phyloP scores from a whole-genome alignment of 2,329 filamentous ascomycete species.

The Aspergillus transmontanensis region DNA sequence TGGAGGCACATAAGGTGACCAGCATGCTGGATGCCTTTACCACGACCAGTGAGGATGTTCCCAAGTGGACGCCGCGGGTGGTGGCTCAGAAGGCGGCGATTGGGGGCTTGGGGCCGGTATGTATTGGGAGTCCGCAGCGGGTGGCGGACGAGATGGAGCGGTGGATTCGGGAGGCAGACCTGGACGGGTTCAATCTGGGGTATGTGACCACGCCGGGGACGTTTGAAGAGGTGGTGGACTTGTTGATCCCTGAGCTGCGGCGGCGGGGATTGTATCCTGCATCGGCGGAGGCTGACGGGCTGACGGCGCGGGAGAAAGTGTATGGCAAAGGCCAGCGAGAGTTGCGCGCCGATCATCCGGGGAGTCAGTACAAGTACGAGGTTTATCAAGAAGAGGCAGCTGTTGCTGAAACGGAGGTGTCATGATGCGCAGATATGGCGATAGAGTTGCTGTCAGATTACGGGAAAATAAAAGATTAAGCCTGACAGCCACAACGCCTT shows the following conservation, averaged over 20 bases:
- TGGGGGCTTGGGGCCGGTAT: constrained; percentile 53
- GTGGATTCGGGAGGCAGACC: constrained; percentile 48
- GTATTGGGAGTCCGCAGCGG: constrained; percentile 48
- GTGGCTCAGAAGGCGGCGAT: constrained; percentile 52
- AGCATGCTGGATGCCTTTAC: constrained; percentile 55
- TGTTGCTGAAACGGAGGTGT: neutral
- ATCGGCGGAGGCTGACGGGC: constrained; percentile 25
- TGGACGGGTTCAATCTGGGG: constrained; percentile 48
- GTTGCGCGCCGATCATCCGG: constrained; percentile 61
- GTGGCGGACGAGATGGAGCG: constrained; percentile 53
- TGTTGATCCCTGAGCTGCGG: constrained; percentile 52
- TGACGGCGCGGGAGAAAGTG: constrained; percentile 62
- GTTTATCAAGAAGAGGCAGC: constrained; percentile 58
- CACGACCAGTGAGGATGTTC: constrained; percentile 51
- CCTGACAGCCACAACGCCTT: constrained; percentile 12
- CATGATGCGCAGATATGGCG: neutral
- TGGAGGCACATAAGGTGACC: constrained; percentile 55
- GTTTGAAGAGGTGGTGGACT: constrained; percentile 55
- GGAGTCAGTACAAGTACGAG: constrained; percentile 63
- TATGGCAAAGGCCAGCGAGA: constrained; percentile 62
- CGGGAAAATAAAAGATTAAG: neutral
- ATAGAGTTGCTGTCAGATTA: neutral
- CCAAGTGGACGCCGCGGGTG: constrained; percentile 49
- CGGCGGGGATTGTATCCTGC: constrained; percentile 45
- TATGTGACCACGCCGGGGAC: constrained; percentile 56